Evolutionary conservation across 2,329 filamentous ascomycete genomes (phyloP).

Genomic region (Dichotomopilus funicola): DNA sequence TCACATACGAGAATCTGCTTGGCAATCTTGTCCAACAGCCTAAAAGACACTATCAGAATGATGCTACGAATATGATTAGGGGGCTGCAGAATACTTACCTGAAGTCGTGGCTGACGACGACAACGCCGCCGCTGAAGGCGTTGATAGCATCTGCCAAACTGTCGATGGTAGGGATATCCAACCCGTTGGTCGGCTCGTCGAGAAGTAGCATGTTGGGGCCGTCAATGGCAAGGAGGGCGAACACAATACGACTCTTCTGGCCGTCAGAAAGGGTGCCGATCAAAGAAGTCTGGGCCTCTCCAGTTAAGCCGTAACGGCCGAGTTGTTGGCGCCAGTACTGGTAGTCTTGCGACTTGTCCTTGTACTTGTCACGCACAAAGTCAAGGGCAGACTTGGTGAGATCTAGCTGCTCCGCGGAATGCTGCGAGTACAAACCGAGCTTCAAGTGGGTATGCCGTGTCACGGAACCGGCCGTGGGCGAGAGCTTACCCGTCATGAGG

Average conservation of each 20-base stretch:
- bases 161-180: constrained; percentile 98
- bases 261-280: constrained; percentile 98
- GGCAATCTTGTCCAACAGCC: constrained; percentile 97
- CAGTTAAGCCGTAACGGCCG: constrained; percentile 85
- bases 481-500: constrained; percentile 93
- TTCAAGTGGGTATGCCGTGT: constrained; percentile 96
- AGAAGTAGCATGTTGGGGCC: constrained; percentile 95
- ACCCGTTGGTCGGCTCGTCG: constrained; percentile 98
- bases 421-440: constrained; percentile 95
- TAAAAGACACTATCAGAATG: constrained; percentile 30
- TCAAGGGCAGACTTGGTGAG: constrained; percentile 96
- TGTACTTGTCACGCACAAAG: constrained; percentile 95
- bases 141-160: constrained; percentile 97
- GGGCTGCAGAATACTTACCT: constrained; percentile 54
- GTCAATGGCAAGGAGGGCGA: constrained; percentile 92
- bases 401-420: constrained; percentile 97
- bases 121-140: constrained; percentile 89
- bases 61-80: background rate
- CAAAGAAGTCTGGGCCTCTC: constrained; percentile 89
- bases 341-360: constrained; percentile 85
- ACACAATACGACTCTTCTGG: constrained; percentile 97
- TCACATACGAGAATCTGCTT: constrained; percentile 99
- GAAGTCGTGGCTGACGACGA: constrained; percentile 98
- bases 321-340: constrained; percentile 99
- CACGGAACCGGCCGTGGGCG: constrained; percentile 73